Evolutionary conservation across 1,139 yeast genomes (phyloP).

Genomic region (Blastobotrys proliferans): DNA sequence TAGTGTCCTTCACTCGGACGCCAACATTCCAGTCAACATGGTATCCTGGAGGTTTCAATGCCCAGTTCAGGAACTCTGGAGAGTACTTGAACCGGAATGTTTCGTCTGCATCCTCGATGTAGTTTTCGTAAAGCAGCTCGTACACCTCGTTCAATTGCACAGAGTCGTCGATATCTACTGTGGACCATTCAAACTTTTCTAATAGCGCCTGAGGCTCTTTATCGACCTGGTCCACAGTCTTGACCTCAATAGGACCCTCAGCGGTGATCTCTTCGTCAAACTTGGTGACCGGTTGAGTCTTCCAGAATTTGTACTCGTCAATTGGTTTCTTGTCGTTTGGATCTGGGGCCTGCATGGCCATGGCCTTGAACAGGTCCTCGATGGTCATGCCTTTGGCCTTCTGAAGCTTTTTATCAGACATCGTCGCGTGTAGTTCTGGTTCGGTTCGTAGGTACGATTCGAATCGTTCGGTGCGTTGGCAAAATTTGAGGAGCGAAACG

Average conservation of each 20-base stretch:
- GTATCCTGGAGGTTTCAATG: slow-evolving; percentile 94
- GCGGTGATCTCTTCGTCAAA: slow-evolving; percentile 59
- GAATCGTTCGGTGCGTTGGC: no score
- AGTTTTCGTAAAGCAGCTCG: slow-evolving; percentile 76
- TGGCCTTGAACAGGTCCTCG: slow-evolving; percentile 41
- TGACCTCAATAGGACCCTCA: slow-evolving; percentile 84
- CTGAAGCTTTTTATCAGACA: slow-evolving; percentile 4
- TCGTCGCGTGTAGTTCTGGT: neutral
- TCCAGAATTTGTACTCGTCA: slow-evolving; percentile 96
- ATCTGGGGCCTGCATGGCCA: slow-evolving; percentile 23
- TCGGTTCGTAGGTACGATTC: neutral
- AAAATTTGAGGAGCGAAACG: no score
- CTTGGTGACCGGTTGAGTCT: slow-evolving; percentile 89
- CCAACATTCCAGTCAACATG: slow-evolving; percentile 87
- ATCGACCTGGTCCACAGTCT: slow-evolving; percentile 69
- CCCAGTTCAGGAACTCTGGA: slow-evolving; percentile 84
- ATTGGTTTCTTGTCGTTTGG: slow-evolving; percentile 48
- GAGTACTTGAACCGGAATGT: slow-evolving; percentile 88
- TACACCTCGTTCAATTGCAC: slow-evolving; percentile 70
- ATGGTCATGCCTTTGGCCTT: slow-evolving; percentile 30
- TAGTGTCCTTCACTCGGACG: slow-evolving; percentile 73
- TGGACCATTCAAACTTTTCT: slow-evolving; percentile 83
- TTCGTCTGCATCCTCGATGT: slow-evolving; percentile 92
- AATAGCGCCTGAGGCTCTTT: slow-evolving; percentile 66
- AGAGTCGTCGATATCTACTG: slow-evolving; percentile 60